phyloP scores from a whole-genome alignment of 1,139 yeast genomes.

The Pichia sp. region DNA sequence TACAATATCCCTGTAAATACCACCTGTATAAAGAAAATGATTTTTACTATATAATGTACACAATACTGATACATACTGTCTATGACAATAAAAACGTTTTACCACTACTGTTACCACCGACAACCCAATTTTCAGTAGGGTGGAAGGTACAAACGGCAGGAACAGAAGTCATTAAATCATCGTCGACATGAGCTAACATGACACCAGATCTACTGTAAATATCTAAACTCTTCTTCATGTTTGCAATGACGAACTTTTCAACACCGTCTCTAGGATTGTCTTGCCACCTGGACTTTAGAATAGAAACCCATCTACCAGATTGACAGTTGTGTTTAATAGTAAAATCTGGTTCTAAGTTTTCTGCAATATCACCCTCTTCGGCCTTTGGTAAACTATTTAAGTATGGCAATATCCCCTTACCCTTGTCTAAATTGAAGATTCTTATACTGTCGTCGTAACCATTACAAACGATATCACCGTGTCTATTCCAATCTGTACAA shows the following conservation, averaged over 20 bases:
- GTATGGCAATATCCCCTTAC: conserved; percentile 11
- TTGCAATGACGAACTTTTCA: conserved; percentile 86
- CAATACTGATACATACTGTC: neutral
- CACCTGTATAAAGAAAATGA: neutral
- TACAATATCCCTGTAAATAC: conserved; percentile 6
- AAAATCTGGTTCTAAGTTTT: conserved; percentile 50
- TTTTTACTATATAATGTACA: no score
- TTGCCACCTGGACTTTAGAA: conserved; percentile 86
- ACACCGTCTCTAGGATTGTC: conserved; percentile 62
- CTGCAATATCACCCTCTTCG: conserved; percentile 24
- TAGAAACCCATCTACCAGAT: conserved; percentile 96
- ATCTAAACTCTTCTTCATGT: conserved; percentile 88
- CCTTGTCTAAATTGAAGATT: conserved; percentile 47
- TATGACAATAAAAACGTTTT: conserved; percentile 58
- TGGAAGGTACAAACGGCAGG: conserved; percentile 89
- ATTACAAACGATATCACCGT: conserved; percentile 80
- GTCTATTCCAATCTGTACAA: conserved; percentile 78
- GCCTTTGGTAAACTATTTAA: conserved; percentile 20
- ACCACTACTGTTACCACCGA: conserved; percentile 96
- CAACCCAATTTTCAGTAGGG: conserved; percentile 84
- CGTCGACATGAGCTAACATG: conserved; percentile 69
- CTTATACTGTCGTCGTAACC: conserved; percentile 87
- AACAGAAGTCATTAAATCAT: conserved; percentile 67
- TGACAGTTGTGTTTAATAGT: conserved; percentile 86
- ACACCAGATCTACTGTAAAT: conserved; percentile 74